Conservation (phyloP, 78 protist genomes). For the Salpingoeca rosetta region DNA sequence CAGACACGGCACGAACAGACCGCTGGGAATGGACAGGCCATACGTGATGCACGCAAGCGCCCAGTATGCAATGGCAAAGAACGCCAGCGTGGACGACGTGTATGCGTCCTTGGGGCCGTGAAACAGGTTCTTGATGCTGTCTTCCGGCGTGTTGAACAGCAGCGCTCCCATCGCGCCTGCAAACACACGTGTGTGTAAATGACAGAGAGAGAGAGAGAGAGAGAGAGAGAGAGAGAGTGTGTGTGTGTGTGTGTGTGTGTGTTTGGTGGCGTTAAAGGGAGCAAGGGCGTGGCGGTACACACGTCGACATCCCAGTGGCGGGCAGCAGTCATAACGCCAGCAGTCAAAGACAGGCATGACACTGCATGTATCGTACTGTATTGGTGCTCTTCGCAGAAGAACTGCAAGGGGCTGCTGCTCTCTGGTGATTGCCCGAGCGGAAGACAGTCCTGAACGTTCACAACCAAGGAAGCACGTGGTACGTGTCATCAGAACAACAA, state of each 20-base stretch:
- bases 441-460: not conserved
- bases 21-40: constrained; percentile 74
- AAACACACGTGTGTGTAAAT: not conserved
- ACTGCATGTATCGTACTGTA: too few relatives aligned
- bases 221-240: too few relatives aligned
- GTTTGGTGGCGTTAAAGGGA: not conserved
- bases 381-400: not conserved
- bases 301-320: too few relatives aligned
- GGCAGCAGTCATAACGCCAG: too few relatives aligned
- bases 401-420: not conserved
- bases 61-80: constrained; percentile 50
- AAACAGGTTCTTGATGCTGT: constrained; percentile 13
- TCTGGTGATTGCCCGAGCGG: not conserved
- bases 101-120: not conserved
- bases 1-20: constrained; percentile 76
- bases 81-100: constrained; percentile 12
- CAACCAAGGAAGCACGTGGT: too few relatives aligned
- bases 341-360: too few relatives aligned
- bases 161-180: constrained; percentile 1
- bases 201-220: constrained; percentile 9
- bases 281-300: not conserved
- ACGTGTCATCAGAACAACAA: too few relatives aligned
- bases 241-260: constrained; percentile 7
- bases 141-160: constrained; percentile 18
- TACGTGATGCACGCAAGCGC: constrained; percentile 47